These are phyloP conservation scores for Ganoderma meredithae DNA, from an alignment of 1,284 basidiomycete genomes.

Conservation along the genomic window DNA sequence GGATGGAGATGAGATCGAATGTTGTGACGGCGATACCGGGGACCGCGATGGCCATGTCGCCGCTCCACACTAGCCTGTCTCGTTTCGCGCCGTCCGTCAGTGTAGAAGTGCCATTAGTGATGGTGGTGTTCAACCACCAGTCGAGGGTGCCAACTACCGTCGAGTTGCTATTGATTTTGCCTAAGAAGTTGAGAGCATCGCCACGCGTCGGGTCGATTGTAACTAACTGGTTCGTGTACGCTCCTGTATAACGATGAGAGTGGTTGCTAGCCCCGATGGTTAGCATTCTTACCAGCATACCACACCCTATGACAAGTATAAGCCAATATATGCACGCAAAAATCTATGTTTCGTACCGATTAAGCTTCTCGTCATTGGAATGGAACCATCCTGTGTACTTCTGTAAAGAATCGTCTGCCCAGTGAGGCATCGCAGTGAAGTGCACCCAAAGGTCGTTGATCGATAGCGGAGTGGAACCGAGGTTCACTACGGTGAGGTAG, in stretches of 20 bases:
- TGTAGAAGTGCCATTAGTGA: conserved; percentile 5
- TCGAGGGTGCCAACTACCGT: conserved; percentile 14
- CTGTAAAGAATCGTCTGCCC: conserved; percentile 21
- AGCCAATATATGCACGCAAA: background rate
- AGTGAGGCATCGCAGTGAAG: conserved; percentile 32
- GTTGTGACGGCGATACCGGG: conserved; percentile 30
- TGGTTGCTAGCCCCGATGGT: background rate
- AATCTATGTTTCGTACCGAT: conserved; percentile 14
- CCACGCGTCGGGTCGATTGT: conserved; percentile 27
- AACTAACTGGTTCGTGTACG: conserved; percentile 29
- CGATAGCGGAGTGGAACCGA: conserved; percentile 10
- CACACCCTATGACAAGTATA: conserved; percentile 18
- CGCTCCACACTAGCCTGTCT: conserved; percentile 31
- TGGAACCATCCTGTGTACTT: conserved; percentile 32
- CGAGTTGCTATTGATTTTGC: conserved; percentile 1
- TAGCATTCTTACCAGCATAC: conserved; percentile 26
- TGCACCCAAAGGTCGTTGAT: conserved; percentile 28
- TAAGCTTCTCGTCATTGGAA: conserved; percentile 30
- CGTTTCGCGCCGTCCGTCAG: conserved; percentile 32
- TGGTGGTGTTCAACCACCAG: conserved; percentile 26
- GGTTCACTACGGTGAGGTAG: conserved; percentile 30
- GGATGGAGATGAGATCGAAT: conserved; percentile 28
- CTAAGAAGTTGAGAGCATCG: conserved; percentile 10
- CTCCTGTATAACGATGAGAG: conserved; percentile 14
- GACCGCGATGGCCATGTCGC: conserved; percentile 32